Conservation (phyloP, 495 filamentous ascomycete species). For the Neurospora sublineolata region DNA sequence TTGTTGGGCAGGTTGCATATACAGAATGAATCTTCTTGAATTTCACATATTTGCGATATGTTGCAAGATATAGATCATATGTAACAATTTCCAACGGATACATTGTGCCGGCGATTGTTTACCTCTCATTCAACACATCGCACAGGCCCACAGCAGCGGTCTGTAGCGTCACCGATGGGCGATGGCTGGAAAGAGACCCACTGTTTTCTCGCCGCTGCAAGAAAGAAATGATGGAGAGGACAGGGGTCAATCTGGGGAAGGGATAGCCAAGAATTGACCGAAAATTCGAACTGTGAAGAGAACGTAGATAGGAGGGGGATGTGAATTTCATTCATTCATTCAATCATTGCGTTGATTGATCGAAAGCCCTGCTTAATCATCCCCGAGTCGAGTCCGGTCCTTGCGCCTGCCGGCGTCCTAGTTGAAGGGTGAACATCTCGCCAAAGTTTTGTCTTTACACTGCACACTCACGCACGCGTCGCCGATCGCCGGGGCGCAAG, state of each 20-base stretch:
- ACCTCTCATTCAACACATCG: not conserved
- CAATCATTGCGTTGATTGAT: too few species aligned
- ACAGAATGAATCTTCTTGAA: not conserved
- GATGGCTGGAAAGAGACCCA: not conserved
- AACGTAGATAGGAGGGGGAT: not conserved
- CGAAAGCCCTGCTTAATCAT: too few species aligned
- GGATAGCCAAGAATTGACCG: not conserved
- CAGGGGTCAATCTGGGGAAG: not conserved
- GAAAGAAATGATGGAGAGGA: not conserved
- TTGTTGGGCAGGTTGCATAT: not conserved
- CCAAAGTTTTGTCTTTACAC: not conserved
- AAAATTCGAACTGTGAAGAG: not conserved
- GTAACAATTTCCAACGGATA: not conserved
- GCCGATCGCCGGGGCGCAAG: not conserved
- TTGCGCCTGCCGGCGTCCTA: too few species aligned
- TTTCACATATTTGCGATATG: too few species aligned
- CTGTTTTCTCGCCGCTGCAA: not conserved
- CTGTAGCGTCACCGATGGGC: not conserved
- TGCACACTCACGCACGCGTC: not conserved
- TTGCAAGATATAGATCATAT: not conserved
- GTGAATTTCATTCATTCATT: not conserved
- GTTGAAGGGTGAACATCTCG: not conserved
- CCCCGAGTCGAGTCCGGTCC: too few species aligned
- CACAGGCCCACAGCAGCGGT: not conserved
- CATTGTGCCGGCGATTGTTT: not conserved